Conservation (phyloP, 495 filamentous ascomycete genomes). For the Podospora sp. region DNA sequence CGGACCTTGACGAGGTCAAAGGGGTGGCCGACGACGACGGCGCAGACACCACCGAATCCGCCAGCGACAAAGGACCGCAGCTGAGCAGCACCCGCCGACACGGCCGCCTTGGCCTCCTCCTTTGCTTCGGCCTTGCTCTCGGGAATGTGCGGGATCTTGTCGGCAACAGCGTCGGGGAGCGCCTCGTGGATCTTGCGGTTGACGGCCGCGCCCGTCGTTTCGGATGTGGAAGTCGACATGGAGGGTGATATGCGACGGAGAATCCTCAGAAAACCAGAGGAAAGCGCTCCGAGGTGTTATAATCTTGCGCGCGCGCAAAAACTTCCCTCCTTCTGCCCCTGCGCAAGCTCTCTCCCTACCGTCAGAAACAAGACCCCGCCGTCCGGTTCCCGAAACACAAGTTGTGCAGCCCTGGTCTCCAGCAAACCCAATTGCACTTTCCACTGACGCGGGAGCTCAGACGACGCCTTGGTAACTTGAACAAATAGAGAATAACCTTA, state of each 20-base stretch:
- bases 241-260: neutral
- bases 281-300: neutral
- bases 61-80: constrained; percentile 85
- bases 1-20: constrained; percentile 98
- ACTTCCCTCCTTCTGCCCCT: neutral
- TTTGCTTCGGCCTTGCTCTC: constrained; percentile 53
- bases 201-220: constrained; percentile 30
- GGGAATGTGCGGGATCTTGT: constrained; percentile 54
- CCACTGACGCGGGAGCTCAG: neutral
- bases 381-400: neutral
- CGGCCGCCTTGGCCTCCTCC: constrained; percentile 50
- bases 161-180: constrained; percentile 44
- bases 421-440: constrained; percentile 7
- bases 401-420: neutral
- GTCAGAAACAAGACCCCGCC: neutral
- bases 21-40: constrained; percentile 90
- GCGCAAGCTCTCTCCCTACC: neutral
- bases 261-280: too few species aligned
- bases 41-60: constrained; percentile 90
- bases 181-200: constrained; percentile 40
- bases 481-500: neutral
- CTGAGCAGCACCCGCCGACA: constrained; percentile 48
- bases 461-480: constrained; percentile 1
- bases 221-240: constrained; percentile 33
- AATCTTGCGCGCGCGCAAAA: neutral